Percentiles rank a stretch among this genome's conserved stretches.
phyloP scores from a whole-genome alignment of 2,329 filamentous ascomycete species.

The Fusarium compactum region DNA sequence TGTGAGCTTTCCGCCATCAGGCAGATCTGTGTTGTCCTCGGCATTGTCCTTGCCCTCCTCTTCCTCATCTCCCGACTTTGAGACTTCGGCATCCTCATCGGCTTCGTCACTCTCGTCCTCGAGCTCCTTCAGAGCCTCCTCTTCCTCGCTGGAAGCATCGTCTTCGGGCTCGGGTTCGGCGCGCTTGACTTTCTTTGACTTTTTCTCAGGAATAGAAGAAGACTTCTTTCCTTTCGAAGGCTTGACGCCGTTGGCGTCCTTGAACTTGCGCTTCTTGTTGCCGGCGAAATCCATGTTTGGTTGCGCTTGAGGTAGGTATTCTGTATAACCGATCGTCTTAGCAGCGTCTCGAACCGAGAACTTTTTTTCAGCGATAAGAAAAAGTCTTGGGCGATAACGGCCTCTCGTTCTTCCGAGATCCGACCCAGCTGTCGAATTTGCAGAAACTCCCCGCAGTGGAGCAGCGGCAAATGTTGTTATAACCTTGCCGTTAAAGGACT shows the following conservation, averaged over 20 bases:
- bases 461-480: slow-evolving; percentile 39
- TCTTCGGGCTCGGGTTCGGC: slow-evolving; percentile 47
- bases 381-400: slow-evolving; percentile 45
- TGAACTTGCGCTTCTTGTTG: slow-evolving; percentile 61
- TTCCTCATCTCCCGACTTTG: slow-evolving; percentile 45
- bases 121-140: slow-evolving; percentile 47
- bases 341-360: slow-evolving; percentile 34
- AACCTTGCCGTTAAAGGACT: slow-evolving; percentile 30
- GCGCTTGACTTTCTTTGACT: slow-evolving; percentile 59
- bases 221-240: slow-evolving; percentile 40
- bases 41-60: slow-evolving; percentile 46
- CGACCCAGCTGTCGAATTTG: background rate
- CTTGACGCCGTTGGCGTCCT: slow-evolving; percentile 51
- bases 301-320: slow-evolving; percentile 31
- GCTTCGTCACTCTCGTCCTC: slow-evolving; percentile 47
- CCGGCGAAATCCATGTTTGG: slow-evolving; percentile 52
- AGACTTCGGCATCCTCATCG: slow-evolving; percentile 49
- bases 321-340: slow-evolving; percentile 18
- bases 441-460: slow-evolving; percentile 37
- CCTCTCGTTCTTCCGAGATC: slow-evolving; percentile 29
- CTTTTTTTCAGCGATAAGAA: slow-evolving; percentile 47
- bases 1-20: slow-evolving; percentile 58
- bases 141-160: slow-evolving; percentile 46
- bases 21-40: slow-evolving; percentile 52
- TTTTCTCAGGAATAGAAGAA: slow-evolving; percentile 49